Percentiles rank a stretch among this genome's conserved stretches.
phyloP scores from a whole-genome alignment of 805 yeast species.

The Wickerhamomyces chaumierensis region DNA sequence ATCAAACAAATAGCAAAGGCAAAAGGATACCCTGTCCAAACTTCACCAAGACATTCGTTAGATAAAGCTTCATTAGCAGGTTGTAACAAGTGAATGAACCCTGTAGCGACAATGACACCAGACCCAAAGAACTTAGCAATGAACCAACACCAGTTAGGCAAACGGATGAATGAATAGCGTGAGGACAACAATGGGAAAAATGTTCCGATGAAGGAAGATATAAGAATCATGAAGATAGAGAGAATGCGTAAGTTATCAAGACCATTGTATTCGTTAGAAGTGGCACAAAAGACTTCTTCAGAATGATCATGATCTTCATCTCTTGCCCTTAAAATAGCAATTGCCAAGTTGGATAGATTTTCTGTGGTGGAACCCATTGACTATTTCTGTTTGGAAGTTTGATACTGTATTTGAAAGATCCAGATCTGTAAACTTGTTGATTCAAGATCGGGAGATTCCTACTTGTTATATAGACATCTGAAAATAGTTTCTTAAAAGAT shows the following conservation, averaged over 20 bases:
- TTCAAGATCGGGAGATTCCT: no score
- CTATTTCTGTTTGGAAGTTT: no score
- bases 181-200: conserved; percentile 56
- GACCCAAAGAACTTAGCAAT: conserved; percentile 70
- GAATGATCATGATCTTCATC: no score
- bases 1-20: conserved; percentile 41
- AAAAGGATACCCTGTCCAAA: conserved; percentile 44
- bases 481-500: no score
- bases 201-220: conserved; percentile 47
- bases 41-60: conserved; percentile 51
- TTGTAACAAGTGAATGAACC: conserved; percentile 61
- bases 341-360: no score
- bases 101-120: conserved; percentile 76
- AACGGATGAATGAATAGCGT: conserved; percentile 40
- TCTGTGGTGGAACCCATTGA: no score
- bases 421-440: no score
- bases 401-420: no score
- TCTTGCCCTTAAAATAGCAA: no score
- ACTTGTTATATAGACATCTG: no score
- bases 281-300: conserved; percentile 22
- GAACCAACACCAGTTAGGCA: conserved; percentile 56
- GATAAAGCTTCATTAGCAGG: conserved; percentile 56
- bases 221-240: conserved; percentile 49
- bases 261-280: conserved; percentile 35
- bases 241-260: conserved; percentile 35